Evolutionary conservation across 2,329 filamentous ascomycete genomes (phyloP), one percentile per base, ranked within the genome.

Genomic region (Stachybotrys echinatus): DNA sequence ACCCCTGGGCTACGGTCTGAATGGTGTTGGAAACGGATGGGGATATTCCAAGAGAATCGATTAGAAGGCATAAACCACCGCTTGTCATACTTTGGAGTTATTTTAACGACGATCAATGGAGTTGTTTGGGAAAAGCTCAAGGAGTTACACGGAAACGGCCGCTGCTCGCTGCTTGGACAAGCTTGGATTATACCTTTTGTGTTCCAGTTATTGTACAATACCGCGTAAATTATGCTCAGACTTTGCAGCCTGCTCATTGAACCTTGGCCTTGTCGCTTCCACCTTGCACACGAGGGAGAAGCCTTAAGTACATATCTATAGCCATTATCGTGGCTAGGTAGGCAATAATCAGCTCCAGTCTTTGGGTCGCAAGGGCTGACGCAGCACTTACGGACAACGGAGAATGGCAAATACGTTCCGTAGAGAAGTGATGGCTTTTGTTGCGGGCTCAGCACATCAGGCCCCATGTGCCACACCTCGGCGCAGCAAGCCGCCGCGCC

Each of bases 31-130:
- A 8, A 83, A 83, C 49, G 80, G 80, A 45, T 83, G 80, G 80
- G 80, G 80, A 2, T 81, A 81, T 51, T 68, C 76, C 22, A 82
- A 83, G 65, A 65, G 78, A 52, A 69, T 75, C 46, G 77, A 79
- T 54, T 79, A 55, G 50, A 31, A 17, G 52, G 46, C 51, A 57
- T 55, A 61, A 58, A 58, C 55, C 49, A 34, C 14, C 27, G 14
- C 14, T 34, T 18, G 14, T 50, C 40, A 48, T 49, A 52, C 47
- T 44, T 50, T 52, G 23, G 53, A 50, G 51, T 50, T 55, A 49
- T 17, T 52, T 52, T 45, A 49, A 53, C 44, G 45, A 34, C 27
- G 14, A 14, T 34, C 27, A 34, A 34, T 34, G 27, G 27, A 34
- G 27, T 34, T 34, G 3, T 10, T 8, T 34, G 27, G 27, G 27